phyloP scores from a whole-genome alignment of 805 yeast genomes.

The Candida adriatica region DNA sequence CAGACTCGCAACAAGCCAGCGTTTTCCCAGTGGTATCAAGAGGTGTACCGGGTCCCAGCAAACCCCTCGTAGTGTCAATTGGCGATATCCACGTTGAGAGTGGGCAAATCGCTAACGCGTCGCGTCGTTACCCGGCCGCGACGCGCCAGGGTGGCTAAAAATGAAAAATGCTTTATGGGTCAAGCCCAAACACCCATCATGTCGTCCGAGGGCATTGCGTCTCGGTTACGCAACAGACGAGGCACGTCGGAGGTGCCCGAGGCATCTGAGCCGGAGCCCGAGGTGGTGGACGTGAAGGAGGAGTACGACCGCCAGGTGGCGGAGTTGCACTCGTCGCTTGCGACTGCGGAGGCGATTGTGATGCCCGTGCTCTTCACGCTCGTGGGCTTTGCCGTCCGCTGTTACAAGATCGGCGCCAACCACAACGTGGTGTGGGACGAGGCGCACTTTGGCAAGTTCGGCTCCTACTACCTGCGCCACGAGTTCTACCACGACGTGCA shows the following conservation, averaged over 20 bases:
- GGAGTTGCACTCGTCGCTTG: conserved; percentile 17
- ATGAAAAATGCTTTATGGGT: no score
- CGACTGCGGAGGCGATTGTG: conserved; percentile 26
- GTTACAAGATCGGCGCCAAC: conserved; percentile 67
- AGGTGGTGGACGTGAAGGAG: conserved; percentile 15
- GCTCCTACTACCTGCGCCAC: conserved; percentile 80
- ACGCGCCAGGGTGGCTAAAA: no score
- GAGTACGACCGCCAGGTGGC: conserved; percentile 13
- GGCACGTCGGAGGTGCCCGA: conserved; percentile 5
- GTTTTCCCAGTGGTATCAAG: no score
- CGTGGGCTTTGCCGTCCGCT: conserved; percentile 64
- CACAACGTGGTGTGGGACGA: conserved; percentile 92
- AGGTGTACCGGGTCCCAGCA: no score
- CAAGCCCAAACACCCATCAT: no score
- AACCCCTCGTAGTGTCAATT: no score
- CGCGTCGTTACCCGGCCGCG: no score
- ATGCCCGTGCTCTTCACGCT: conserved; percentile 64
- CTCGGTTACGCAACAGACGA: conserved; percentile 19
- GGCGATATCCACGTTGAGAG: no score
- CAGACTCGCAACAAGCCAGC: no score
- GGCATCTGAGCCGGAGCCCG: background rate
- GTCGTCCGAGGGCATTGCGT: conserved; percentile 14
- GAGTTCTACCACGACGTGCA: conserved; percentile 95
- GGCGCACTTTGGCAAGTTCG: conserved; percentile 96
- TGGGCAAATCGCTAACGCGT: no score